Evolutionary conservation across 1,139 yeast species (phyloP).

Genomic region (Petasospora fabianii): DNA sequence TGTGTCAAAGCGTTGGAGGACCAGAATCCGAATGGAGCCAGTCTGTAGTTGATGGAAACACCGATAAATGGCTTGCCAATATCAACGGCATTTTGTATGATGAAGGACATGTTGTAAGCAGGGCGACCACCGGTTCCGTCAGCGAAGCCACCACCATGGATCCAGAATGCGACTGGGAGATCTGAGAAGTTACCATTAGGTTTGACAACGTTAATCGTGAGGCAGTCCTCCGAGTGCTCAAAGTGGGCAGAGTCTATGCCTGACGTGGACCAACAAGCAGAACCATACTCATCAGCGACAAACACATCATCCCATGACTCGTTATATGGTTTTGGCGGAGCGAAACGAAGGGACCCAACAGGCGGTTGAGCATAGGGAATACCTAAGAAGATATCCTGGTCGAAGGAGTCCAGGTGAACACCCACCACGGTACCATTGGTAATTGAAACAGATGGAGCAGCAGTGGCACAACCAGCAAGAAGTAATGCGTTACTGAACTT

Average conservation of each 20-base stretch:
- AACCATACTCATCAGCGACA: slow-evolving; percentile 16
- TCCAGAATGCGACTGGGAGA: slow-evolving; percentile 34
- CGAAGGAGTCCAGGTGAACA: slow-evolving; percentile 7
- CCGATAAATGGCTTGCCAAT: slow-evolving; percentile 31
- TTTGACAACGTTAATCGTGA: slow-evolving; percentile 61
- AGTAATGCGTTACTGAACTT: neutral
- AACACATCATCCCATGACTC: slow-evolving; percentile 11
- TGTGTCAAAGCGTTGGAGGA: slow-evolving; percentile 25
- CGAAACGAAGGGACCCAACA: slow-evolving; percentile 22
- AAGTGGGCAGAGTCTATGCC: slow-evolving; percentile 8
- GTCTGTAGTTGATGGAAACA: slow-evolving; percentile 35
- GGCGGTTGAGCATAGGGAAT: slow-evolving; percentile 29
- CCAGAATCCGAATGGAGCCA: slow-evolving; percentile 34
- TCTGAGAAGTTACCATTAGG: slow-evolving; percentile 54
- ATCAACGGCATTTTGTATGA: slow-evolving; percentile 26
- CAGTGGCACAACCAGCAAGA: neutral
- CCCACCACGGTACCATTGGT: slow-evolving; percentile 16
- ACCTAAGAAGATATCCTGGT: slow-evolving; percentile 25
- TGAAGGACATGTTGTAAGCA: slow-evolving; percentile 26
- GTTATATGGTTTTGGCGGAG: slow-evolving; percentile 20
- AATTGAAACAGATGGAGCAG: slow-evolving; percentile 6
- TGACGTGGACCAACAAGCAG: slow-evolving; percentile 16
- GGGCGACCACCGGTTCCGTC: slow-evolving; percentile 32
- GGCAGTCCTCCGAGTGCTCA: slow-evolving; percentile 18
- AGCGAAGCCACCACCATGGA: slow-evolving; percentile 35